Percentiles rank a stretch among this genome's conserved stretches.
Evolutionary conservation across 2,329 filamentous ascomycete species (phyloP).

Genomic region (Mycosphaerella sp.): DNA sequence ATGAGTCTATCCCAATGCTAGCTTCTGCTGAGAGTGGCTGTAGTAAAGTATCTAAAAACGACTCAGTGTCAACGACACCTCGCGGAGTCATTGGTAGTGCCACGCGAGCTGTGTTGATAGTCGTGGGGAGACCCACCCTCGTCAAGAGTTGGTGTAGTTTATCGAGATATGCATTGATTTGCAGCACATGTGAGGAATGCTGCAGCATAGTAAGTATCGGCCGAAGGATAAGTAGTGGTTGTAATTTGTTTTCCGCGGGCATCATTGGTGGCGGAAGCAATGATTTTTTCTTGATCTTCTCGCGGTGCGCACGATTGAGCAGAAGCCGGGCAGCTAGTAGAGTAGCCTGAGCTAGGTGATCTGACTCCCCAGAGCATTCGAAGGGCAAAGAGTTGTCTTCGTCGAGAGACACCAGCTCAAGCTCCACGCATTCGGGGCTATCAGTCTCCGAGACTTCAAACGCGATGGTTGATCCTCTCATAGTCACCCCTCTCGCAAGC

Average conservation of each 20-base stretch:
- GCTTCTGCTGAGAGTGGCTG: not conserved
- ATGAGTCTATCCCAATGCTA: not conserved
- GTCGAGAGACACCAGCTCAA: slow-evolving; percentile 59
- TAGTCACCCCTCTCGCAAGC: slow-evolving; percentile 62
- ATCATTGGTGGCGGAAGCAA: slow-evolving; percentile 54
- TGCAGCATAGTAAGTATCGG: slow-evolving; percentile 1
- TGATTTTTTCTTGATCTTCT: slow-evolving; percentile 63
- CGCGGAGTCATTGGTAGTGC: not conserved
- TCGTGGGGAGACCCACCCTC: not conserved
- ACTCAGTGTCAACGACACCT: not conserved
- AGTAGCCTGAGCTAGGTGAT: slow-evolving; percentile 57
- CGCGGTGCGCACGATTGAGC: slow-evolving; percentile 69
- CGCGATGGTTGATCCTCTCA: slow-evolving; percentile 45
- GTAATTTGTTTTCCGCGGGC: slow-evolving; percentile 38
- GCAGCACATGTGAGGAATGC: not conserved
- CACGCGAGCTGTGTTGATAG: not conserved
- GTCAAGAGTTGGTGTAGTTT: not conserved
- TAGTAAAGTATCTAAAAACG: not conserved
- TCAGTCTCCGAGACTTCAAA: slow-evolving; percentile 17
- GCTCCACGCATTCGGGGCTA: slow-evolving; percentile 53
- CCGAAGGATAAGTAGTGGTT: not conserved
- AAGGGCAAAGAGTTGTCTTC: slow-evolving; percentile 12
- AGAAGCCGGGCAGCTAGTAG: slow-evolving; percentile 66
- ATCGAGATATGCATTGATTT: not conserved
- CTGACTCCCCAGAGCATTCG: slow-evolving; percentile 27